Conservation (phyloP, 2,329 filamentous ascomycete genomes). For the Waltergamsia citrina region DNA sequence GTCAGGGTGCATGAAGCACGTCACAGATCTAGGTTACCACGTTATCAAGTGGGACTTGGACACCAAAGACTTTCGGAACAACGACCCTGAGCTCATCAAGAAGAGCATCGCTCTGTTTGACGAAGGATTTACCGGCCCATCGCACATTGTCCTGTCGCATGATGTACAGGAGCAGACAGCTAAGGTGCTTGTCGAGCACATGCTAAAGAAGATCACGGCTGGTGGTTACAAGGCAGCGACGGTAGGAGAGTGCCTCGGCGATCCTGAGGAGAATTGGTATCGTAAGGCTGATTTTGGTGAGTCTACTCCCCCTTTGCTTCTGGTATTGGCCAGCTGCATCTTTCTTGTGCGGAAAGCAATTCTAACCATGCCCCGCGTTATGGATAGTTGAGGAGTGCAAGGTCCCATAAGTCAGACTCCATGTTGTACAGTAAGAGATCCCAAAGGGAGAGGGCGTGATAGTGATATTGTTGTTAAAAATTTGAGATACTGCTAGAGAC, state of each 20-base stretch:
- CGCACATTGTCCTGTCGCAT: constrained; percentile 43
- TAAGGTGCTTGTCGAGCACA: constrained; percentile 27
- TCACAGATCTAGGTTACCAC: constrained; percentile 40
- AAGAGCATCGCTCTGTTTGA: constrained; percentile 28
- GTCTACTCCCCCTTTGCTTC: too few species aligned
- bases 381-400: too few species aligned
- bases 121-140: constrained; percentile 15
- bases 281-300: constrained; percentile 2
- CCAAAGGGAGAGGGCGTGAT: too few species aligned
- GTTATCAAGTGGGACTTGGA: constrained; percentile 48
- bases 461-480: too few species aligned
- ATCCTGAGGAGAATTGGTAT: constrained; percentile 42
- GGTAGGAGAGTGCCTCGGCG: constrained; percentile 48
- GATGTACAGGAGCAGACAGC: constrained; percentile 40
- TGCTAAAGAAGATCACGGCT: constrained; percentile 29
- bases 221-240: constrained; percentile 40
- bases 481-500: too few species aligned
- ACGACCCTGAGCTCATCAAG: constrained; percentile 36
- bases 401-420: too few species aligned
- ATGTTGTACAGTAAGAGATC: too few species aligned
- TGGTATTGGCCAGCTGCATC: too few species aligned
- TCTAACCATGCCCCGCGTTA: too few species aligned
- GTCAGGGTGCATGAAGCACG: constrained; percentile 26
- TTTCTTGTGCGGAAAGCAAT: too few species aligned
- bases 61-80: constrained; percentile 52